Conservation (phyloP, 164 flowering plant genomes). For the Annona squamosa region DNA sequence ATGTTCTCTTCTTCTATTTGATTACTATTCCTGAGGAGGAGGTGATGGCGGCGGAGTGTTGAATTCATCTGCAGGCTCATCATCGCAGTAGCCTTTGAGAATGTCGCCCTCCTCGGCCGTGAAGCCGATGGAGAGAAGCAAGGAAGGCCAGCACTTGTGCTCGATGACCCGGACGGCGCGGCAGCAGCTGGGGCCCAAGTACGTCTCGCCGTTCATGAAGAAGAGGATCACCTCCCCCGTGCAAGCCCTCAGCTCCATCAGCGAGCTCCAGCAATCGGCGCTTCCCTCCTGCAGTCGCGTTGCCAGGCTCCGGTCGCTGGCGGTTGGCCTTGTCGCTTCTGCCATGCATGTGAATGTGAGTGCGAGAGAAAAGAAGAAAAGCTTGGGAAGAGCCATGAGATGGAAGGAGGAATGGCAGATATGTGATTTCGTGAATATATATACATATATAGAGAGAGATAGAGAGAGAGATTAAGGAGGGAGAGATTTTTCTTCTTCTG, state of each 20-base stretch:
- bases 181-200: slow-evolving; percentile 21
- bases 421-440: too few species aligned
- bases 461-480: neutral
- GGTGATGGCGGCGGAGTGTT: slow-evolving; percentile 1
- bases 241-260: slow-evolving; percentile 26
- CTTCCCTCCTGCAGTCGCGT: neutral
- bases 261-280: slow-evolving; percentile 38
- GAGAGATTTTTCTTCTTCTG: too few species aligned
- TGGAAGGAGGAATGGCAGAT: neutral
- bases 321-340: neutral
- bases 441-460: neutral
- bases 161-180: slow-evolving; percentile 11
- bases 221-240: slow-evolving; percentile 17
- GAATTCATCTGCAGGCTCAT: neutral
- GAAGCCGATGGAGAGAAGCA: slow-evolving; percentile 19
- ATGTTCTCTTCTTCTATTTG: too few species aligned
- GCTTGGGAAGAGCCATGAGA: neutral
- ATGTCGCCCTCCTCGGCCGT: slow-evolving; percentile 21
- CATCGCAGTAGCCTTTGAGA: slow-evolving; percentile 21
- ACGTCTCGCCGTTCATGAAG: slow-evolving; percentile 21
- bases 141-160: slow-evolving; percentile 23
- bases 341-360: too few species aligned
- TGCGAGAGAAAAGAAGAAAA: neutral
- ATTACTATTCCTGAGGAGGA: neutral
- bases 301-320: neutral